Percentiles rank a stretch among this genome's conserved stretches.
Conservation (phyloP, 1,139 yeast genomes). For the Taphrina wiesneri region DNA sequence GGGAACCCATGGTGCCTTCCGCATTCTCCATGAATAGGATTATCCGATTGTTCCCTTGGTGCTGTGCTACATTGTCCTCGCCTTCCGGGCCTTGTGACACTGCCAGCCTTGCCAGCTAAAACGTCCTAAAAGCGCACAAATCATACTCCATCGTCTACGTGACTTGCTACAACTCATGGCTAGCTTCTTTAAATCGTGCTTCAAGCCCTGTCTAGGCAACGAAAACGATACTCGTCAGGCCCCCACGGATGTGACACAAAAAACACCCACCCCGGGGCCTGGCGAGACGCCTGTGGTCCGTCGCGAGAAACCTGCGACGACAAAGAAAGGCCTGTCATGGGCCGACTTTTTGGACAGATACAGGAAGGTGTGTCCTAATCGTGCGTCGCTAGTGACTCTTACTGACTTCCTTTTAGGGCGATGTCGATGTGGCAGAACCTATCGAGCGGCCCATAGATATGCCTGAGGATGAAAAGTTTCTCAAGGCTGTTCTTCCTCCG, state of each 20-base stretch:
- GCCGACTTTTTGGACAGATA: constrained; percentile 25
- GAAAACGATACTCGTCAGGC: constrained; percentile 1
- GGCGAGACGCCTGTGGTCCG: background rate
- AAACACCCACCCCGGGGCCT: constrained; percentile 7
- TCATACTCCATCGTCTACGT: background rate
- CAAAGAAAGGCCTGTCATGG: constrained; percentile 18
- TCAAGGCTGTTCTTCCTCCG: constrained; percentile 16
- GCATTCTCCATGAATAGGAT: background rate
- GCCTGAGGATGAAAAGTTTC: constrained; percentile 34
- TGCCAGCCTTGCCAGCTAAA: background rate
- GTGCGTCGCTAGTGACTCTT: too few relatives aligned
- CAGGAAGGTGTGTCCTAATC: constrained; percentile 10
- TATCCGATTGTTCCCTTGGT: constrained; percentile 2
- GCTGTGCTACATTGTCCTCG: background rate
- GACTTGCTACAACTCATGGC: background rate
- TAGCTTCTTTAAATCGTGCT: constrained; percentile 31
- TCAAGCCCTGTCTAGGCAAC: constrained; percentile 21
- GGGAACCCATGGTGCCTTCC: too few relatives aligned
- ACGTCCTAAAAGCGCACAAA: background rate
- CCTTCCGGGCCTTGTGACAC: background rate
- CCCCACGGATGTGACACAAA: constrained; percentile 29
- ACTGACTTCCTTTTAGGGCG: constrained; percentile 9
- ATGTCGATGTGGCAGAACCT: background rate
- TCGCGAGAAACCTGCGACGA: constrained; percentile 1
- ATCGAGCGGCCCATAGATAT: constrained; percentile 20